phyloP scores from a whole-genome alignment of 2,329 filamentous ascomycete species.

The Cercospora sp. region DNA sequence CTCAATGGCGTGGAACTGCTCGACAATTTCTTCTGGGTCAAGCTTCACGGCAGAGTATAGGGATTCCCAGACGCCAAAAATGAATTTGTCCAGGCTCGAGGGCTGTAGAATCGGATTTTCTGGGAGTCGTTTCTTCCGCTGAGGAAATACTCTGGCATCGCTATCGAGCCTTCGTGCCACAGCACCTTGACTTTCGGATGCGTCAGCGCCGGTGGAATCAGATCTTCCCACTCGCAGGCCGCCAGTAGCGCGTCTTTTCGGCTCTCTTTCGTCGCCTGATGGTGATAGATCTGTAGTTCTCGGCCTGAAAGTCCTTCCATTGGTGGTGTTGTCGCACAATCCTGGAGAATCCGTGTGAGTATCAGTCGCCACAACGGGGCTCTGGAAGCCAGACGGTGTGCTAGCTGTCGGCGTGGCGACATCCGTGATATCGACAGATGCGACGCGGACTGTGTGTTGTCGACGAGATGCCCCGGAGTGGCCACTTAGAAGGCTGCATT shows the following conservation, averaged over 20 bases:
- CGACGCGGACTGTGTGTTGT: constrained; percentile 19
- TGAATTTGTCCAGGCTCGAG: constrained; percentile 51
- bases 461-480: constrained; percentile 8
- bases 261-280: constrained; percentile 38
- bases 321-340: neutral
- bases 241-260: constrained; percentile 43
- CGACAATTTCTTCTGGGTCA: constrained; percentile 42
- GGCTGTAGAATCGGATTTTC: constrained; percentile 48
- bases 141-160: constrained; percentile 29
- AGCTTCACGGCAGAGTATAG: constrained; percentile 47
- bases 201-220: constrained; percentile 16
- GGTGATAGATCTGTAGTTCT: constrained; percentile 2
- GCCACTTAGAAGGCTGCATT: constrained; percentile 24
- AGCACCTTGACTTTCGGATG: constrained; percentile 1
- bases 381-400: constrained; percentile 8
- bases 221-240: constrained; percentile 34
- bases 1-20: constrained; percentile 39
- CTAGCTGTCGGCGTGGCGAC: constrained; percentile 10
- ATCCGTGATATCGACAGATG: constrained; percentile 24
- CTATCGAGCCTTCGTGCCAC: constrained; percentile 28
- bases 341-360: neutral
- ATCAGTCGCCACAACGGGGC: constrained; percentile 9
- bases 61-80: constrained; percentile 53
- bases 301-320: constrained; percentile 14
- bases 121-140: constrained; percentile 33